Conservation (phyloP, 2,329 filamentous ascomycete species). For the Nothopassalora personata region DNA sequence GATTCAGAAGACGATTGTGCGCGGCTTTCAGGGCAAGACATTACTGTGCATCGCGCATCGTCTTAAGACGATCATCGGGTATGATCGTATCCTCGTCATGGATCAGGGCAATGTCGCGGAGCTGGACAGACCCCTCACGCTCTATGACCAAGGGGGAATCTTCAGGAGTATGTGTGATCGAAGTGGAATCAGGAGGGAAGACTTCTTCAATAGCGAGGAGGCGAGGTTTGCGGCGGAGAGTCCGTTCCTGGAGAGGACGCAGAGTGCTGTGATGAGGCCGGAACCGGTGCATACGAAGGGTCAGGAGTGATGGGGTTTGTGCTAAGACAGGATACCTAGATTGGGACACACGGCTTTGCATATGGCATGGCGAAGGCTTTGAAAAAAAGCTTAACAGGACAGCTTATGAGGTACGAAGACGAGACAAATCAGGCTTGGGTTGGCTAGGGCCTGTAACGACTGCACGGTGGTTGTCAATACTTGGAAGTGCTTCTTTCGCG, state of each 20-base stretch:
- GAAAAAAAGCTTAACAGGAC: background rate
- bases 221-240: constrained; percentile 24
- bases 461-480: background rate
- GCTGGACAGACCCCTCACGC: constrained; percentile 66
- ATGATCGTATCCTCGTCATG: constrained; percentile 97
- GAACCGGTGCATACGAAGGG: background rate
- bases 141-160: constrained; percentile 72
- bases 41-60: constrained; percentile 89
- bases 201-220: constrained; percentile 38
- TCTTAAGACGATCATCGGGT: constrained; percentile 81
- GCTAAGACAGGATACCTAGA: background rate
- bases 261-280: constrained; percentile 7
- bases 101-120: constrained; percentile 83
- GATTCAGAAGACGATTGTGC: constrained; percentile 84
- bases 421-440: background rate
- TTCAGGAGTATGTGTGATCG: constrained; percentile 87
- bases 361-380: background rate
- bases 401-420: background rate
- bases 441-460: background rate
- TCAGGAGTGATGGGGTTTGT: background rate
- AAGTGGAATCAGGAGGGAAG: constrained; percentile 63
- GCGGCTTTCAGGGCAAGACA: constrained; percentile 79
- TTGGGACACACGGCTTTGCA: background rate
- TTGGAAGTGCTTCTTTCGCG: background rate
- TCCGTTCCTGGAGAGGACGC: constrained; percentile 23